Evolutionary conservation across 371 early-diverging fungal genomes (phyloP), one percentile per base, ranked within the genome.

Genomic region (Mucor irregularis): DNA sequence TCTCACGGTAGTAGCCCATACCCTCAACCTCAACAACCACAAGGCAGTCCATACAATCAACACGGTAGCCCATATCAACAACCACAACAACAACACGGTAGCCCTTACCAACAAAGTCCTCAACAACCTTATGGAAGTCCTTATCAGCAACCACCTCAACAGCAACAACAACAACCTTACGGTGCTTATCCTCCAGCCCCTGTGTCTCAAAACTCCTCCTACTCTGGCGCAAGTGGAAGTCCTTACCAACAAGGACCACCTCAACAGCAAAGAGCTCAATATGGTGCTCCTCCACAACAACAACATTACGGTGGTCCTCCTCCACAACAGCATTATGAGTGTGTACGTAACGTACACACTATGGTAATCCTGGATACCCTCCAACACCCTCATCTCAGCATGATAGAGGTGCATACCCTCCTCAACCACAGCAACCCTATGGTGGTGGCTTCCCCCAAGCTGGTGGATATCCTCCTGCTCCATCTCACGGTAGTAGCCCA

Each of bases 81-180:
- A 25, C 54, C 43, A 4, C 54, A 53, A 47, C 38, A 53, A 35
- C 47, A 46, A 30, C 47, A 51, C 28, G 52, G 58, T 8, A 25
- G 29, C 10, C 42, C 42, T 34, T 48, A 7, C 25, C 52, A 24
- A 26, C 43, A 34, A 43, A 21, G 19, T 16, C 51, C 39, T 39
- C 56, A 39, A 44, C 39, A 28, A 28, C 24, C 54, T 13, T 22
- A 34, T 17, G 56, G 24, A 19, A 44, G 13, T 21, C 59, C 59
- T 10, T 47, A 22, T 13, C 34, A 34, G 16, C 58, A 52, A 39
- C 49, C 53, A 19, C 51, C 55, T 47, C 48, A 44, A 26, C 64
- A 53, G 21, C 64, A 53, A 25, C 62, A 54, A 33, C 49, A 56
- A 14, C 29, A 40, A 42, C 11, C 54, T 21, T 56, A 56, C 49